Conservation (phyloP, 2,329 filamentous ascomycete genomes). For the Simplicillium aogashimaense region DNA sequence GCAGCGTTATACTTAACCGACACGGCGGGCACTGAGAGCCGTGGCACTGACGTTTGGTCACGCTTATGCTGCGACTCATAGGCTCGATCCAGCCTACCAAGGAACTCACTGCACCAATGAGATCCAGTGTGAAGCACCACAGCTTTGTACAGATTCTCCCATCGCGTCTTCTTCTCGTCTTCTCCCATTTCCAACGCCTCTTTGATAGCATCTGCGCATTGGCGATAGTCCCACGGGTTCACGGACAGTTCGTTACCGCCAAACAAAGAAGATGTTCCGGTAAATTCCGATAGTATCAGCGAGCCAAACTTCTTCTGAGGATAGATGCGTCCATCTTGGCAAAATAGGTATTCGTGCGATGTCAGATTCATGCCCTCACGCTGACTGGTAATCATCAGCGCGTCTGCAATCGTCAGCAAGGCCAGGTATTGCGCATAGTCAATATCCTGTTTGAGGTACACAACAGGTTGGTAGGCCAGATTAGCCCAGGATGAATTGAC, state of each 20-base stretch:
- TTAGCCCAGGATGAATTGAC: slow-evolving; percentile 91
- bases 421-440: slow-evolving; percentile 90
- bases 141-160: slow-evolving; percentile 61
- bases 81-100: slow-evolving; percentile 59
- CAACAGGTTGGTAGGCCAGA: slow-evolving; percentile 81
- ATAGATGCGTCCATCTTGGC: slow-evolving; percentile 70
- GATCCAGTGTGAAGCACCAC: slow-evolving; percentile 76
- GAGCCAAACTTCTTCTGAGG: slow-evolving; percentile 73
- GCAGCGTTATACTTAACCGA: slow-evolving; percentile 56
- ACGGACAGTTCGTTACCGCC: slow-evolving; percentile 71
- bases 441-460: slow-evolving; percentile 93
- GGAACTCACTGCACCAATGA: slow-evolving; percentile 75
- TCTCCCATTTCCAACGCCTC: slow-evolving; percentile 70
- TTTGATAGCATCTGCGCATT: slow-evolving; percentile 79
- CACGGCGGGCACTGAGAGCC: slow-evolving; percentile 61
- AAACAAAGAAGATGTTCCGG: slow-evolving; percentile 82
- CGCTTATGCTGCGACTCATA: slow-evolving; percentile 79
- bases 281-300: slow-evolving; percentile 90
- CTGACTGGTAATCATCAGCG: slow-evolving; percentile 87
- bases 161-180: slow-evolving; percentile 64
- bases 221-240: slow-evolving; percentile 91
- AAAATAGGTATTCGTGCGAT: slow-evolving; percentile 87
- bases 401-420: slow-evolving; percentile 79
- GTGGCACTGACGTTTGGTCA: slow-evolving; percentile 77
- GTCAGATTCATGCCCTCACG: slow-evolving; percentile 97